Percentiles rank a stretch among this genome's conserved stretches.
Evolutionary conservation across 441 rosid species (phyloP).

Genomic region (Erodium texanum): DNA sequence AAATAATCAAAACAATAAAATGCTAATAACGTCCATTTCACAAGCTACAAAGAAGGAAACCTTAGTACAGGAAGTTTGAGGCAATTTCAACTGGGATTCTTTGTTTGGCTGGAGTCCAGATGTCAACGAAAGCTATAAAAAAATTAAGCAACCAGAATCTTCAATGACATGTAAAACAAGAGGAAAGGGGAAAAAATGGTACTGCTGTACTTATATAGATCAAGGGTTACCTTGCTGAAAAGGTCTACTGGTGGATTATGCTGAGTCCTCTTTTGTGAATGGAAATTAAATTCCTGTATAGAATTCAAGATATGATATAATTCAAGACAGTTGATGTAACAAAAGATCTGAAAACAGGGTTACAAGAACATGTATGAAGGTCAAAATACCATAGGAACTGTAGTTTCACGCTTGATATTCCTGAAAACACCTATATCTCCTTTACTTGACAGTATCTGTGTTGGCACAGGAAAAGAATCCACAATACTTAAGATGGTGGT

Average conservation of each 20-base stretch:
- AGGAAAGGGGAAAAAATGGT: not conserved
- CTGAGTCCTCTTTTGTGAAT: constrained; percentile 45
- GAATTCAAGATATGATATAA: constrained; percentile 13
- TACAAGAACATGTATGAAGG: constrained; percentile 9
- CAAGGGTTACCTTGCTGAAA: constrained; percentile 62
- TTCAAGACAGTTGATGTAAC: constrained; percentile 11
- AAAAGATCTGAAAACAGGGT: constrained; percentile 2
- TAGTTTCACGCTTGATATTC: constrained; percentile 67
- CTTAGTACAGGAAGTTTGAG: constrained; percentile 37
- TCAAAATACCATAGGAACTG: constrained; percentile 61
- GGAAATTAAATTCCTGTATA: constrained; percentile 70
- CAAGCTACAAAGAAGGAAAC: constrained; percentile 26
- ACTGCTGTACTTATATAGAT: constrained; percentile 5
- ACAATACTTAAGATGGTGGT: constrained; percentile 9
- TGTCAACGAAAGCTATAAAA: constrained; percentile 50
- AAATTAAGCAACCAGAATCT: constrained; percentile 8
- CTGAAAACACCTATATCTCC: constrained; percentile 74
- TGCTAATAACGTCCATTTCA: not conserved
- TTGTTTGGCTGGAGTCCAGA: constrained; percentile 44
- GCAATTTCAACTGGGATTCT: constrained; percentile 35
- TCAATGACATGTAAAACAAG: not conserved
- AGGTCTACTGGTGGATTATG: constrained; percentile 66
- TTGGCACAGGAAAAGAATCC: constrained; percentile 9
- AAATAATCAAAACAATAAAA: constrained; percentile 4
- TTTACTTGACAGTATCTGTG: constrained; percentile 77